Evolutionary conservation across 2,329 filamentous ascomycete species (phyloP).

Genomic region (Stagonosporopsis vannaccii): DNA sequence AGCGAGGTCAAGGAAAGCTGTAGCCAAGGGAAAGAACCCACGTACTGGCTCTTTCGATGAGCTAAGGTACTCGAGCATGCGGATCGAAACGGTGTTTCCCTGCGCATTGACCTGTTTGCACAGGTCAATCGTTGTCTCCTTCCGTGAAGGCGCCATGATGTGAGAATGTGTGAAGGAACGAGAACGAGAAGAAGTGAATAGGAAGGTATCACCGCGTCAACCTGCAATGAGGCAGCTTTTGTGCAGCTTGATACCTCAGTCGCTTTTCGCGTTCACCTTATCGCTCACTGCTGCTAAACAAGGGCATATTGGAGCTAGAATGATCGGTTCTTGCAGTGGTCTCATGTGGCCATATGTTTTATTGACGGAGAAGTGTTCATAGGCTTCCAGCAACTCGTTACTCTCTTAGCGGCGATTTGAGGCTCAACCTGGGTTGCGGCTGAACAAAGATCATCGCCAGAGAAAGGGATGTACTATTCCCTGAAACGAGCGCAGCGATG

Average conservation of each 20-base stretch:
- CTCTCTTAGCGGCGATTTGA: neutral
- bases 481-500: no score
- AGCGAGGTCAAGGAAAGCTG: slow-evolving; percentile 72
- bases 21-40: slow-evolving; percentile 59
- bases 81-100: slow-evolving; percentile 60
- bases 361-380: slow-evolving; percentile 1
- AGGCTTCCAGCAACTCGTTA: neutral
- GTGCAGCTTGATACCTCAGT: neutral
- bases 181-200: neutral
- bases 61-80: slow-evolving; percentile 48
- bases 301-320: neutral
- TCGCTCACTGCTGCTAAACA: neutral
- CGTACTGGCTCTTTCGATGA: slow-evolving; percentile 44
- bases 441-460: neutral
- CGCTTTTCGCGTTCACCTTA: neutral
- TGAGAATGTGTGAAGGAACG: neutral
- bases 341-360: slow-evolving; percentile 1
- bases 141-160: slow-evolving; percentile 45
- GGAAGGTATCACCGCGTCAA: neutral
- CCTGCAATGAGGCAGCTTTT: neutral
- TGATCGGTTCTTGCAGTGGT: neutral
- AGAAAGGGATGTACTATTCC: neutral
- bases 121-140: slow-evolving; percentile 57
- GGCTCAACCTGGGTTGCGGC: neutral
- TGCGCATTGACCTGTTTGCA: slow-evolving; percentile 66